Conservation (phyloP, 768 basidiomycete species). For the Phylloporus arenicola region DNA sequence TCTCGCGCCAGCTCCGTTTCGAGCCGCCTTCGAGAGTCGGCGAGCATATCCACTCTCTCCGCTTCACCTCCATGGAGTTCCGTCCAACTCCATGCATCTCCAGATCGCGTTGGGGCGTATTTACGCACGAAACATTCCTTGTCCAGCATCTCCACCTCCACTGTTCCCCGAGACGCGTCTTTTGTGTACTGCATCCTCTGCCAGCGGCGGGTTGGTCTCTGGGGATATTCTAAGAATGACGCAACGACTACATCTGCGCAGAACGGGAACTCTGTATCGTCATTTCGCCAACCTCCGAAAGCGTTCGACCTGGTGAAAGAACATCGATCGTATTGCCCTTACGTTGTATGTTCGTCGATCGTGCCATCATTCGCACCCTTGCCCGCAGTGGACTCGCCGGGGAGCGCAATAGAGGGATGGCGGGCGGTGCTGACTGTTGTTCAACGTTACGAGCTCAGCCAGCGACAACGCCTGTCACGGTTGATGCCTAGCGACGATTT, state of each 20-base stretch:
- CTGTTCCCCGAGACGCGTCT: constrained; percentile 37
- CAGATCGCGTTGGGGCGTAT: constrained; percentile 6
- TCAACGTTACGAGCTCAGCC: constrained; percentile 58
- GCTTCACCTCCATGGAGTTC: constrained; percentile 19
- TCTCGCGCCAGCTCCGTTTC: constrained; percentile 32
- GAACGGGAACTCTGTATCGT: constrained; percentile 15
- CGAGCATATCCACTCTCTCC: constrained; percentile 20
- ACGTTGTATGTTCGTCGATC: constrained; percentile 63
- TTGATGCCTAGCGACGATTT: constrained; percentile 15
- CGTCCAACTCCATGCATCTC: constrained; percentile 14
- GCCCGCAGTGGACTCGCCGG: constrained; percentile 19
- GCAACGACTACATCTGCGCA: constrained; percentile 2
- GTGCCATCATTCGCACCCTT: constrained; percentile 50
- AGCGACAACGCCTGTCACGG: constrained; percentile 43
- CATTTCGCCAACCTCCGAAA: constrained; percentile 30
- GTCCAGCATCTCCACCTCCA: neutral
- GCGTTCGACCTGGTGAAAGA: constrained; percentile 74
- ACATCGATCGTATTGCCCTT: constrained; percentile 84
- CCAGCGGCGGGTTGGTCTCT: constrained; percentile 73
- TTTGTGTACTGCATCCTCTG: constrained; percentile 65
- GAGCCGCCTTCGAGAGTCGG: constrained; percentile 14
- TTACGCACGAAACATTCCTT: constrained; percentile 7
- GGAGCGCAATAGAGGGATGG: constrained; percentile 62
- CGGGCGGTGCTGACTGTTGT: constrained; percentile 68
- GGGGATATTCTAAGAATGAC: constrained; percentile 53